These are phyloP conservation scores for Candida tetrigidarum DNA, from an alignment of 1,139 yeast species.

Conservation along the genomic window DNA sequence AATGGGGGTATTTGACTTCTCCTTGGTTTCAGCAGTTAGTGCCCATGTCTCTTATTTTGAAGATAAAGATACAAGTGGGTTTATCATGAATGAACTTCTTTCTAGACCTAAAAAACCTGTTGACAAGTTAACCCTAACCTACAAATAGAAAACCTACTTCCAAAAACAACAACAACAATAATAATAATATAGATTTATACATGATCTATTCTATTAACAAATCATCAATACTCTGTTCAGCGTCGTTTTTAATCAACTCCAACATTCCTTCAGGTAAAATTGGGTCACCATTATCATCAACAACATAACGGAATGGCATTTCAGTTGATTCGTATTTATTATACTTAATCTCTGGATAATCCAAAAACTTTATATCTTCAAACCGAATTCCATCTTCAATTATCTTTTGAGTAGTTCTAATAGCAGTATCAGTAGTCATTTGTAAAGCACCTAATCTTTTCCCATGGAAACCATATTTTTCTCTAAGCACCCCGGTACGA, in stretches of 20 bases:
- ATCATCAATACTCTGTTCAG: conserved; percentile 76
- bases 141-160: conserved; percentile 10
- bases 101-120: conserved; percentile 24
- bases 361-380: conserved; percentile 79
- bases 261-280: conserved; percentile 93
- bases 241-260: conserved; percentile 80
- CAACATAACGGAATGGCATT: conserved; percentile 94
- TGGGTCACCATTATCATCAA: conserved; percentile 66
- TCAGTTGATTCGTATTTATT: conserved; percentile 90
- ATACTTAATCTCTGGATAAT: conserved; percentile 92
- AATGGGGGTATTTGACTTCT: conserved; percentile 79
- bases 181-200: no score
- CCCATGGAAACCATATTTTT: conserved; percentile 80
- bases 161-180: no score
- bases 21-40: conserved; percentile 76
- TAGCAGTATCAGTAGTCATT: conserved; percentile 98
- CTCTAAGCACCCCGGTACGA: conserved; percentile 85
- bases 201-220: conserved; percentile 36
- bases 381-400: conserved; percentile 59
- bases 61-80: conserved; percentile 82
- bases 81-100: conserved; percentile 62
- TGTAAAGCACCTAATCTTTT: conserved; percentile 86
- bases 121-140: conserved; percentile 26
- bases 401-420: conserved; percentile 84
- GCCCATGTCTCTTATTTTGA: conserved; percentile 92